These are phyloP conservation scores for Raffaelea ambrosiae DNA, from an alignment of 2,329 filamentous ascomycete species.

Conservation along the genomic window DNA sequence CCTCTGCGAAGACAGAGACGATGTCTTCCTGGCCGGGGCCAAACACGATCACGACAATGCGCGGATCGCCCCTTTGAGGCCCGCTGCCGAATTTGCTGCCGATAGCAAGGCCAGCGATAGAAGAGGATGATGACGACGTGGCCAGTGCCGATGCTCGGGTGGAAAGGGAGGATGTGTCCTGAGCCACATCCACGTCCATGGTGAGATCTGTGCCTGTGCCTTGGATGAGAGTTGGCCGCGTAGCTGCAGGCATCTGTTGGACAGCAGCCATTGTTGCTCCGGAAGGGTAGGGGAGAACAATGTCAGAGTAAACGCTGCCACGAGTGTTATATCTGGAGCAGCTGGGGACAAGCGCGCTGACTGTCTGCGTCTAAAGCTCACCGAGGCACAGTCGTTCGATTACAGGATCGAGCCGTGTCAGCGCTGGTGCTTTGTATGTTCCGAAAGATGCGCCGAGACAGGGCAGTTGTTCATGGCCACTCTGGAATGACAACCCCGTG, in stretches of 20 bases:
- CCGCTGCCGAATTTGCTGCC: constrained; percentile 35
- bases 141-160: neutral
- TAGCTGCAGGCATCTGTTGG: constrained; percentile 15
- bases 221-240: neutral
- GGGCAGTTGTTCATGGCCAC: no score
- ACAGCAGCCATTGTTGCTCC: constrained; percentile 14
- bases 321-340: no score
- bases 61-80: constrained; percentile 43
- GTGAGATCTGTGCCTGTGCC: constrained; percentile 19
- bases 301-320: neutral
- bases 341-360: no score
- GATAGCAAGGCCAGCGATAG: constrained; percentile 17
- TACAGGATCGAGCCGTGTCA: no score
- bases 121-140: neutral
- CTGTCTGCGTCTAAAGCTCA: no score
- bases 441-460: no score
- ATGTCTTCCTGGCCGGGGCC: constrained; percentile 65
- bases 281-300: neutral
- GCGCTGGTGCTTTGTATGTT: no score
- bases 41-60: constrained; percentile 60
- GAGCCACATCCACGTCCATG: constrained; percentile 26
- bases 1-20: constrained; percentile 66
- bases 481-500: no score
- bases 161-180: neutral
- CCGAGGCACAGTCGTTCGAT: no score